Base-by-base conservation (phyloP, 192 early-diverging fungal species). In the Mortierella claussenii region DNA sequence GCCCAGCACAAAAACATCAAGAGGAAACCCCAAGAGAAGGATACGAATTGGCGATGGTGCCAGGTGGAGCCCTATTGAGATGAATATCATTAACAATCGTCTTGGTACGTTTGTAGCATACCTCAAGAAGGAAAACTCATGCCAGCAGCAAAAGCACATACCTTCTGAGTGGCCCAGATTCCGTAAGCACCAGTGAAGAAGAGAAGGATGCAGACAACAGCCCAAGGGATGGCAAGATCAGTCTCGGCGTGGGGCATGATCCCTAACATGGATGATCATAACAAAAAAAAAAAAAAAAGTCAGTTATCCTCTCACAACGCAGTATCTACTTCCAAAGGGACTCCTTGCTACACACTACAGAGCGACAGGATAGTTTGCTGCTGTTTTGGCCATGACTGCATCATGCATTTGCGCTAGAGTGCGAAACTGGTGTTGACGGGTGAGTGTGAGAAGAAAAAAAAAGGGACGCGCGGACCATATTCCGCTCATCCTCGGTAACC, bases 1-100 rank as follows among this genome's bases (percentile, higher is more conserved):
- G 71, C 57, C 71, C 71, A 75, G 57, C 71, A 75, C 24, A 66
- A 31, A 32, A 60, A 60, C 63, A 75, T 75, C 15, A 75, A 32
- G 13, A 75, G 32, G 43, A 75, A 75, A 3, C 71, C 63, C 71
- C 71, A 75, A 18, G 71, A 75, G 8, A 64, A 64, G 8, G 71
- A 75, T 15, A 75, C 71, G 34, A 66, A 66, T 46, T 75, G 71
- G 28, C 63, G 71, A 48, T 58, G 42, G 51, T 75, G 63, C 71
- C 63, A 75, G 3, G 45, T 75, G 44, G 21, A 48, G 21, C 50
- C 71, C 71, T 63, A 55, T 37, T 50, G n/a, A n/a, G n/a, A n/a
- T n/a, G n/a, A n/a, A n/a, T n/a, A n/a, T n/a, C n/a, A n/a, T n/a
- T n/a, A n/a, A n/a, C n/a, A n/a, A n/a, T n/a, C n/a, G n/a, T n/a